Evolutionary conservation across 1,284 basidiomycete species (phyloP), one percentile per base, ranked within the genome.

Genomic region (Leccinum subspadiceum): DNA sequence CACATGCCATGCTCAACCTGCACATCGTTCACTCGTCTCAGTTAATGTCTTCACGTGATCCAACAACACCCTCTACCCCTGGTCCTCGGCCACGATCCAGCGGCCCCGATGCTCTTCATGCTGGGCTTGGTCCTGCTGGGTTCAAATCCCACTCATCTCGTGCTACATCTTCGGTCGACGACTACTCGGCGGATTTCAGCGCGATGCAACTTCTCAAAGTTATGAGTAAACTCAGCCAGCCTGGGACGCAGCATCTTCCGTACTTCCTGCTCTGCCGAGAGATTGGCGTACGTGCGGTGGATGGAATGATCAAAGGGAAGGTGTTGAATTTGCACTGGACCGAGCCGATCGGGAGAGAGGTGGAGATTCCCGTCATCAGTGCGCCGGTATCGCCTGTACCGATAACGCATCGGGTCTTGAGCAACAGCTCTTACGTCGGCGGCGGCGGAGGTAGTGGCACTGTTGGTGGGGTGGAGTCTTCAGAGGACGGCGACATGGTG

Each of bases 221-320:
- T 48, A 90, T 90, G 86, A 85, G 83, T 67, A 81, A 87, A 46
- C 77, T 92, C 56, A 82, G 84, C 24, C 82, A 86, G 66, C 81
- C 82, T 0, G 82, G 81, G 44, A 81, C 82, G 53, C 79, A 76
- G 17, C 82, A 85, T 62, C 75, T 93, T 52, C 81, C 86, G 1
- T 93, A 93, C 72, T 93, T 93, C 73, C 75, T 86, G 61, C 79
- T 92, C 7, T 92, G 90, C 68, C 79, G 89, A 35, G 89, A 92
- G 71, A 76, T 92, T 22, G 91, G 91, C 1, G 87, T 89, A 50
- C 78, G 83, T 8, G 87, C 89, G 4, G 88, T 93, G 4, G 91
- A 93, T 69, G 90, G 87, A 17, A 89, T 93, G 87, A 82, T 93
- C 26, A 84, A 85, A 62, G 88, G 85, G 2, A 79, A 85, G 53